phyloP scores from a whole-genome alignment of 495 filamentous ascomycete genomes.

The Glarea lozoyensis region DNA sequence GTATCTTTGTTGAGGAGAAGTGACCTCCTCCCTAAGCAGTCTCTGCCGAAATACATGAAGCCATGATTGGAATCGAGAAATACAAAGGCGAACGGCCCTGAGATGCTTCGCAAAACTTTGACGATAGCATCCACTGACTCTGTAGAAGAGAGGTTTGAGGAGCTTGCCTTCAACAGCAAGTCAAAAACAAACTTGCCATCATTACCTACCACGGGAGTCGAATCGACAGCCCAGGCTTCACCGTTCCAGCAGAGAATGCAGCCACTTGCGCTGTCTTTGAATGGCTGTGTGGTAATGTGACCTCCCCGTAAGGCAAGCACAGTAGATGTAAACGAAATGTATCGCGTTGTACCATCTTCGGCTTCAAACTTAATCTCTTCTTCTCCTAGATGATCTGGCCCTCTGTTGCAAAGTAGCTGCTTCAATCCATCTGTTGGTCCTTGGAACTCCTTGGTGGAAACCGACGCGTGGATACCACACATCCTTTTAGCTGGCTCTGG shows the following conservation, averaged over 20 bases:
- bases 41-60: conserved; percentile 69
- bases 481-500: too few relatives aligned
- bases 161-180: conserved; percentile 44
- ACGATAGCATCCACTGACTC: conserved; percentile 31
- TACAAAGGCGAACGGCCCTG: conserved; percentile 87
- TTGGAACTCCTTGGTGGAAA: conserved; percentile 11
- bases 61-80: conserved; percentile 60
- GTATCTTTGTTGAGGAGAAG: conserved; percentile 47
- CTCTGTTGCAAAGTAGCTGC: conserved; percentile 25
- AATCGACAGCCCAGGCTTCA: conserved; percentile 79
- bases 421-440: conserved; percentile 12
- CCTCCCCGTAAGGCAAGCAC: conserved; percentile 80
- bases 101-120: conserved; percentile 50
- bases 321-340: conserved; percentile 65
- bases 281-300: conserved; percentile 62
- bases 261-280: conserved; percentile 46
- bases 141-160: conserved; percentile 13
- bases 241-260: conserved; percentile 95
- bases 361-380: conserved; percentile 20
- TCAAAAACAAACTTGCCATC: conserved; percentile 67
- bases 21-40: conserved; percentile 80
- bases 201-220: conserved; percentile 51
- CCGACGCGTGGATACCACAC: conserved; percentile 21
- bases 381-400: conserved; percentile 42
- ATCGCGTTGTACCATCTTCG: conserved; percentile 22